Evolutionary conservation across 2,329 filamentous ascomycete species (phyloP), one percentile per base, ranked within the genome.

Genomic region (Monilinia laxa): DNA sequence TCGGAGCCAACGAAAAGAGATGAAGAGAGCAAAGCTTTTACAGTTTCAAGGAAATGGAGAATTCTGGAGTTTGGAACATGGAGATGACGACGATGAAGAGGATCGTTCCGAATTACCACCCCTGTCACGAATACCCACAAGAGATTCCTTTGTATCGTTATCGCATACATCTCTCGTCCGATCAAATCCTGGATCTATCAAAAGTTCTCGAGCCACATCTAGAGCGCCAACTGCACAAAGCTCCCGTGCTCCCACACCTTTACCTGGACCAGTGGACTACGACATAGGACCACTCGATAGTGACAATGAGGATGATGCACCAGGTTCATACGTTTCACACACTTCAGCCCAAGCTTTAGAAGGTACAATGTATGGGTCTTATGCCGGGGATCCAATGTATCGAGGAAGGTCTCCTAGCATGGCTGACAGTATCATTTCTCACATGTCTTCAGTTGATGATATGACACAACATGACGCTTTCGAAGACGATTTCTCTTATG

Each of bases 401-500:
- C 85, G 88, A 53, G 87, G 86, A 54, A 85, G 92, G 62, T 91
- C 91, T 4, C 90, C 92, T 45, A 97, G 93, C 75, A 85, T 93
- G 79, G 87, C 90, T 4, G 92, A 91, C 64, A 95, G 91, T 68
- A 86, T 87, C 74, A 87, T 90, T 73, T 86, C 90, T 62, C 83
- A 88, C 78, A 87, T 89, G 84, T 89, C 87, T 4, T 87, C 86
- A 0, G 78, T 89, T 49, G 86, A 89, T 74, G 86, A 81, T 74
- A 84, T 84, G 11, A 51, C 59, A 28, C 82, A 81, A 54, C 87
- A 90, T 69, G 87, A 90, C 69, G 82, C 86, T 1, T 87, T 92
- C 68, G 90, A 92, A 47, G 92, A 97, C 72, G 93, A 98, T 76
- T 92, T 92, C 77, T 92, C 90, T 47, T 97, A 95, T 75, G 94